Evolutionary conservation across 2,329 filamentous ascomycete genomes (phyloP).

Genomic region (Fusarium sp.): DNA sequence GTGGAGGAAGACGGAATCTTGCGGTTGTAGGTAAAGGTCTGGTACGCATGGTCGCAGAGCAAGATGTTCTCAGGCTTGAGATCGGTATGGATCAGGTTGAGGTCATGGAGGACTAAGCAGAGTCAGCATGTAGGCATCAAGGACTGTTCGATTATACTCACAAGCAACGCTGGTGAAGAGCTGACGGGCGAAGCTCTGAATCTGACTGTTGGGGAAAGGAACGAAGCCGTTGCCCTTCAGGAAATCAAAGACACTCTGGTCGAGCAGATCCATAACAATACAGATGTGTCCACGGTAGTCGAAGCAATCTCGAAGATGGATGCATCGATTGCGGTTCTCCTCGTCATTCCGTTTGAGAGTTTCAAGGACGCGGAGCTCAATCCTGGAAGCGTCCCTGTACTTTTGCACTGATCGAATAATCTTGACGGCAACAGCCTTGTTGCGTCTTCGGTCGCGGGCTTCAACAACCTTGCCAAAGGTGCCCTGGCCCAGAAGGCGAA

Average conservation of each 20-base stretch:
- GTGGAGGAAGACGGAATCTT: slow-evolving; percentile 73
- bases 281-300: slow-evolving; percentile 98
- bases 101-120: slow-evolving; percentile 83
- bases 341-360: slow-evolving; percentile 92
- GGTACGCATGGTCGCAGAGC: slow-evolving; percentile 70
- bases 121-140: slow-evolving; percentile 23
- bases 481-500: slow-evolving; percentile 90
- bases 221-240: slow-evolving; percentile 95
- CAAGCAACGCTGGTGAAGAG: slow-evolving; percentile 98
- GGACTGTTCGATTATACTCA: slow-evolving; percentile 59
- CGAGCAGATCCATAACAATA: slow-evolving; percentile 78
- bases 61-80: slow-evolving; percentile 77
- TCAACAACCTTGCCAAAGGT: slow-evolving; percentile 99
- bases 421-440: slow-evolving; percentile 89
- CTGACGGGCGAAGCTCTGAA: slow-evolving; percentile 95
- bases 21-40: slow-evolving; percentile 76
- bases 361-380: slow-evolving; percentile 90
- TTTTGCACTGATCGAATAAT: slow-evolving; percentile 99
- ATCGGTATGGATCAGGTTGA: slow-evolving; percentile 95
- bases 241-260: slow-evolving; percentile 98
- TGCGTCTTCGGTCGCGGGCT: slow-evolving; percentile 80
- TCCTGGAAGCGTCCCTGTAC: slow-evolving; percentile 94
- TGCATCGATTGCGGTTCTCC: slow-evolving; percentile 93
- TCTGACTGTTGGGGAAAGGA: slow-evolving; percentile 97
- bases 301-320: slow-evolving; percentile 95